Base-by-base conservation (phyloP, 768 basidiomycete species). In the Boletus patriciae region DNA sequence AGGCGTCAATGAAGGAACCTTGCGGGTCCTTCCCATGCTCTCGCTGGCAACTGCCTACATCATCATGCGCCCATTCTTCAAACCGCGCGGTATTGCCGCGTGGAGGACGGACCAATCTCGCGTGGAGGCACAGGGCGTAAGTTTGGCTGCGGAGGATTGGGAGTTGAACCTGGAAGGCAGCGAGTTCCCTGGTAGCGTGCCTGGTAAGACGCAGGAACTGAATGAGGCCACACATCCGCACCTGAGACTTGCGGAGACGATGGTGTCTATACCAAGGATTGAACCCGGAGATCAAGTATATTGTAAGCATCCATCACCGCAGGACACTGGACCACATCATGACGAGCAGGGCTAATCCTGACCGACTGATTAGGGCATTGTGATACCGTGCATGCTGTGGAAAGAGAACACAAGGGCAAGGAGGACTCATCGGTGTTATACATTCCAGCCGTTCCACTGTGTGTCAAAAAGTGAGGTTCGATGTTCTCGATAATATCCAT, bases 1-100 rank as follows among this genome's bases (percentile, higher is more conserved):
- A 5, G 83, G 81, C 0, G 80, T 82, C 0, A 73, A 73, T 16
- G 84, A 88, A 65, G 87, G 87, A 13, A 88, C 86, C 0, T 75
- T 88, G 1, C 76, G 77, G 2, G 80, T 88, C n/a, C 78, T 84
- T 41, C 86, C 86, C 0, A 77, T 80, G 68, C 70, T 88, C 45
- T 70, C 71, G 0, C 76, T 84, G 19, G 71, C 83, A 8, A 78
- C 83, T 0, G 80, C 86, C 0, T 89, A 90, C 59, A 71, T 81
- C 54, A 73, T 88, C 19, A 76, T 88, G 0, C 80, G 87, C 10
- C 87, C 87, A 0, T 85, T 88, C 73, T 88, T 90, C 78, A 76
- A 74, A 48, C 78, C 76, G 6, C 60, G 63, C 7, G 19, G 34
- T 15, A 53, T 63, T 19, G 33, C 51, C 62, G 11, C 21, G 12